Evolutionary conservation across 441 rosid genomes (phyloP).

Genomic region (Eutrema salsugineum): DNA sequence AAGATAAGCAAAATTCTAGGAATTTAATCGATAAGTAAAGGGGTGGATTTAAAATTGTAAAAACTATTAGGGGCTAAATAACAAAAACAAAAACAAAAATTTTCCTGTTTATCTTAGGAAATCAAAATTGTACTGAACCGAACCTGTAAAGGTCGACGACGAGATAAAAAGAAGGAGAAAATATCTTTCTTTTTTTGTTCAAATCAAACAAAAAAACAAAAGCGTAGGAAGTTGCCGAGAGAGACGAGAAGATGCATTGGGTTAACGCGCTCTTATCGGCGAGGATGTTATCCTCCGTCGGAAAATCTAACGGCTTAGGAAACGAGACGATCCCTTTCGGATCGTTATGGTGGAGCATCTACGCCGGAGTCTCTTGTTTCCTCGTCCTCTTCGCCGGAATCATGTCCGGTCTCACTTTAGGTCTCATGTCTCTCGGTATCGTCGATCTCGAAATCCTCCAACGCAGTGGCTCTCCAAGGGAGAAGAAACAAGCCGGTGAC

Average conservation of each 20-base stretch:
- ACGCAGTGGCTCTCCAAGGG: constrained; percentile 67
- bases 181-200: too few species aligned
- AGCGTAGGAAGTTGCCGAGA: too few species aligned
- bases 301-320: constrained; percentile 23
- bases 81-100: too few species aligned
- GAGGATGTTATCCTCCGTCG: constrained; percentile 41
- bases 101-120: too few species aligned
- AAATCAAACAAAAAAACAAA: too few species aligned
- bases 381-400: constrained; percentile 72
- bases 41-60: too few species aligned
- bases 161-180: too few species aligned
- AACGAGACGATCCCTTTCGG: constrained; percentile 45
- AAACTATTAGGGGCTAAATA: too few species aligned
- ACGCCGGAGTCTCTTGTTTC: constrained; percentile 65
- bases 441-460: constrained; percentile 90
- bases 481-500: constrained; percentile 84
- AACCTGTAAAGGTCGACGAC: too few species aligned
- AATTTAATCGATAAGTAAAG: too few species aligned
- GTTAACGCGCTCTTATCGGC: constrained; percentile 52
- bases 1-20: too few species aligned
- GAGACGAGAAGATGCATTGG: constrained; percentile 42
- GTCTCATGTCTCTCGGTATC: constrained; percentile 81
- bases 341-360: constrained; percentile 51
- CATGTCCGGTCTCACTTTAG: constrained; percentile 92
- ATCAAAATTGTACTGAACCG: too few species aligned